Base-by-base conservation (phyloP, 331 rosid genomes). In the Acacia pycnantha region DNA sequence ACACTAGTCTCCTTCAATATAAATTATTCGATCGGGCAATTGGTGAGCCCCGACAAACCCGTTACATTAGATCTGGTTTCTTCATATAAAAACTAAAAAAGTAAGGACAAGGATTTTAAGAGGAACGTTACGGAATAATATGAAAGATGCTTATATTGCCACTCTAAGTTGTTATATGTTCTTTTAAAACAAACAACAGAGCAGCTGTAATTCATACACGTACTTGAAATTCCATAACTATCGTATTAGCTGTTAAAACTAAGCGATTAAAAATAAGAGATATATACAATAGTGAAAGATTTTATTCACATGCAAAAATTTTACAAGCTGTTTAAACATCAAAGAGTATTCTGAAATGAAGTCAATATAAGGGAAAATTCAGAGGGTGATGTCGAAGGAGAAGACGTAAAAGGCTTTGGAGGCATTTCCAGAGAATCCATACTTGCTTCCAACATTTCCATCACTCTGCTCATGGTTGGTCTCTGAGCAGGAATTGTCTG, bases 391-490 rank as follows among this genome's bases (percentile, higher is more conserved):
- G n/a, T 44, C 5, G 40, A 24, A 70, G 56, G 75, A 70, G 74
- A 70, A 44, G 56, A 61, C 51, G 16, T 8, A 3, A 59, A 8
- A 3, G 80, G 71, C 58, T 76, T 76, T 66, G 85, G 85, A 37
- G 87, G 89, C 15, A 72, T 56, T 24, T 77, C 79, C 64, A 85
- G 50, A 56, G 81, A 70, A 15, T 77, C 84, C 75, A 65, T 21
- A 62, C 29, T 77, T 29, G 83, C 87, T 80, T 83, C 78, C 70
- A 86, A 81, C 89, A 83, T 80, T 46, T 86, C 87, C 58, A 86
- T 83, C 53, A 86, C 89, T 41, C 59, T 29, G 68, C 67, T 80
- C 75, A 77, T 77, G 15, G 76, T 76, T 33, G 89, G 89, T 31
- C 85, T 81, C 10, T 82, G 83, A 21, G 58, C 7, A 47, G 85